Conservation (phyloP, 805 yeast species). For the Candida jianshihensis region DNA sequence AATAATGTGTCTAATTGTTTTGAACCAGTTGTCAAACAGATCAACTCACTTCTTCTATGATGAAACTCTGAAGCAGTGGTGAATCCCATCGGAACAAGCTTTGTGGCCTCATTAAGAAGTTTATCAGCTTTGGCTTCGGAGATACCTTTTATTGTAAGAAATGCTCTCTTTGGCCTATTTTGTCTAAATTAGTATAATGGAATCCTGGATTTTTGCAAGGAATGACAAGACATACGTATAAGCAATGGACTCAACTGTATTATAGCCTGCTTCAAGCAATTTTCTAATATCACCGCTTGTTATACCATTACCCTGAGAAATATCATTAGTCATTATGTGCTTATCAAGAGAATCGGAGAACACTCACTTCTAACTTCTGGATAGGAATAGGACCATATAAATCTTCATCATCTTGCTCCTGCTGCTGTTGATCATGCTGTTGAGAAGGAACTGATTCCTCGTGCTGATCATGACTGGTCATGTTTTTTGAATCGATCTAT, state of each 20-base stretch:
- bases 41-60: slow-evolving; percentile 80
- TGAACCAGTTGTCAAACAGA: slow-evolving; percentile 92
- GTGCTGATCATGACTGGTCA: slow-evolving; percentile 8
- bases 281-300: slow-evolving; percentile 71
- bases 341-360: not conserved
- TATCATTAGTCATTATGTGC: slow-evolving; percentile 4
- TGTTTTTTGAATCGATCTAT: not conserved
- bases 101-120: slow-evolving; percentile 73
- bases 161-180: slow-evolving; percentile 59
- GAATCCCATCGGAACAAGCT: slow-evolving; percentile 90
- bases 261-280: slow-evolving; percentile 73
- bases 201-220: not conserved
- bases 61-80: slow-evolving; percentile 96
- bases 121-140: slow-evolving; percentile 94
- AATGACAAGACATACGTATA: slow-evolving; percentile 44
- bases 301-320: slow-evolving; percentile 73
- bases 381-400: slow-evolving; percentile 52
- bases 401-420: slow-evolving; percentile 45
- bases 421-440: not conserved
- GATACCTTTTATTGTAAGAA: slow-evolving; percentile 79
- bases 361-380: slow-evolving; percentile 35
- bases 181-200: slow-evolving; percentile 4
- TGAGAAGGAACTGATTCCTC: slow-evolving; percentile 4
- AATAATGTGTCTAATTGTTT: slow-evolving; percentile 85
- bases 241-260: slow-evolving; percentile 90